Percentiles rank a stretch among this genome's conserved stretches.
These are phyloP conservation scores for Discostella stelligera DNA, from an alignment of 352 stramenopile species.

Conservation along the genomic window DNA sequence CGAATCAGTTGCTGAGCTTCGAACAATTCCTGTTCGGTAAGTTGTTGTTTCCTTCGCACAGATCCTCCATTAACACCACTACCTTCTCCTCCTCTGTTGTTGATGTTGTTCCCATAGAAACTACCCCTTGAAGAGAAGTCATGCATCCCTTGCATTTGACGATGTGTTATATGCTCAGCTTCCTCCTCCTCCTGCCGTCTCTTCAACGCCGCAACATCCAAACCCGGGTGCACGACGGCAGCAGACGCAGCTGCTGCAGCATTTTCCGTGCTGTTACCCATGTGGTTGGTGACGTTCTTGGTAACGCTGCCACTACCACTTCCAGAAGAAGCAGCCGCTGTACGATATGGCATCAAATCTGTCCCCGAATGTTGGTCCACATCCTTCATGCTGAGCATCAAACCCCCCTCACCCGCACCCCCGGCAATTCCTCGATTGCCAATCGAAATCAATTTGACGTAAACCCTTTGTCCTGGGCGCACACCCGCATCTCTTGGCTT, in stretches of 20 bases:
- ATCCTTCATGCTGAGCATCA: slow-evolving; percentile 96
- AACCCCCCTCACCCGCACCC: slow-evolving; percentile 75
- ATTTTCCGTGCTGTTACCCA: slow-evolving; percentile 12
- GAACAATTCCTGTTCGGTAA: slow-evolving; percentile 95
- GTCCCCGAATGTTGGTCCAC: slow-evolving; percentile 93
- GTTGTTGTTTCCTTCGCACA: slow-evolving; percentile 72
- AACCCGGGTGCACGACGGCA: slow-evolving; percentile 67
- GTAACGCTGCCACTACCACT: neutral
- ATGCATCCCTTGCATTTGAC: slow-evolving; percentile 38
- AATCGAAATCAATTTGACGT: slow-evolving; percentile 96
- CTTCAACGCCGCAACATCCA: slow-evolving; percentile 68
- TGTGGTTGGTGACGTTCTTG: neutral
- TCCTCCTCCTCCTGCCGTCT: slow-evolving; percentile 63
- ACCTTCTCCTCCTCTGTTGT: slow-evolving; percentile 2
- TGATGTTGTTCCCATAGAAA: slow-evolving; percentile 8
- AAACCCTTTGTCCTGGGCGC: slow-evolving; percentile 88
- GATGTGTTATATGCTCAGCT: slow-evolving; percentile 41
- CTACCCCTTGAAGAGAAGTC: slow-evolving; percentile 8
- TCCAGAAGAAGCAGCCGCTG: slow-evolving; percentile 29
- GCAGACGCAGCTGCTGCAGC: slow-evolving; percentile 43
- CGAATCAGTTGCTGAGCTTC: slow-evolving; percentile 97
- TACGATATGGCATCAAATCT: slow-evolving; percentile 93
- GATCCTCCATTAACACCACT: slow-evolving; percentile 4
- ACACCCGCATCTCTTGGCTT: slow-evolving; percentile 88
- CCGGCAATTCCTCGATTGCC: slow-evolving; percentile 57